phyloP scores from a whole-genome alignment of 1,284 basidiomycete genomes.

The Athelia sp. region DNA sequence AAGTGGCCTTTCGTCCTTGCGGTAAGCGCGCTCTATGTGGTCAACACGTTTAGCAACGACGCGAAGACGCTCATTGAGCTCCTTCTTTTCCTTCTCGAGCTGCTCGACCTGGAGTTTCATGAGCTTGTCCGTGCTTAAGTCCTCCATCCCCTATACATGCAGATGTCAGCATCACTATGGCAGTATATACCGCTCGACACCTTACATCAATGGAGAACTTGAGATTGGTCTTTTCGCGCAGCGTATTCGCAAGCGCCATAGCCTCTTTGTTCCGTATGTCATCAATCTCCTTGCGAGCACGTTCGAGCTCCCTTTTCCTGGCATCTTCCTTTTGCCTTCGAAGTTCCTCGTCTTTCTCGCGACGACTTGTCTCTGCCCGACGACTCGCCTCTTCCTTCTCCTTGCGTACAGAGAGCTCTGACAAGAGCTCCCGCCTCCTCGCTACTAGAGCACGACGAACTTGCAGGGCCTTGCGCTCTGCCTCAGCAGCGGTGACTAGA shows the following conservation, averaged over 20 bases:
- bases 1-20: conserved; percentile 90
- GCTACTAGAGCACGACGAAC: conserved; percentile 81
- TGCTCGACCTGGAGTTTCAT: conserved; percentile 92
- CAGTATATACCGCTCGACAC: conserved; percentile 9
- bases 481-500: conserved; percentile 56
- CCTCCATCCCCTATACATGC: conserved; percentile 65
- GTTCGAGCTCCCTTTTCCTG: conserved; percentile 71
- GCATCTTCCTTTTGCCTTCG: conserved; percentile 66
- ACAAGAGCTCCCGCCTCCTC: conserved; percentile 82
- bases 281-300: conserved; percentile 82
- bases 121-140: conserved; percentile 84
- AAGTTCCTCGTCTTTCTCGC: conserved; percentile 74
- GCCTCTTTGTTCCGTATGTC: conserved; percentile 81
- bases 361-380: conserved; percentile 67
- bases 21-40: conserved; percentile 93
- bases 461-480: conserved; percentile 73
- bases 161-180: conserved; percentile 1
- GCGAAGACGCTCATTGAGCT: conserved; percentile 80
- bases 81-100: conserved; percentile 95
- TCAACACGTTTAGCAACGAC: conserved; percentile 90
- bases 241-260: conserved; percentile 82
- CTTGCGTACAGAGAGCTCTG: conserved; percentile 81
- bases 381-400: conserved; percentile 88
- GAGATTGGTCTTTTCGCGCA: conserved; percentile 82
- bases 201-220: conserved; percentile 81